Evolutionary conservation across 306 rosid species (phyloP), one percentile per base, ranked within the genome.

Genomic region (Rosa persica): DNA sequence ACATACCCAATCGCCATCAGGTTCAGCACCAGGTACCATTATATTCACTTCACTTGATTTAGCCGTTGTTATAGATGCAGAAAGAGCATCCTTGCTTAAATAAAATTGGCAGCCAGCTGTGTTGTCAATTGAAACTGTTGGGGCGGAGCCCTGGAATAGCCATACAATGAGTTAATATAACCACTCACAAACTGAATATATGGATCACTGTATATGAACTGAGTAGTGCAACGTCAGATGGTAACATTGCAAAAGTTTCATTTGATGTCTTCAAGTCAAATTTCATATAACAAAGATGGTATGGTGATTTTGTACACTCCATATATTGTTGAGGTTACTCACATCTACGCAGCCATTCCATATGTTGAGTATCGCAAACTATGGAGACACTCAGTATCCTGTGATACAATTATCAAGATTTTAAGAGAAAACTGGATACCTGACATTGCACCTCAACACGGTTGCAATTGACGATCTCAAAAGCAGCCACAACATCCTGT

Each of bases 401-500:
- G 4, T 19, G 19, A 84, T 75, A 82, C 12, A 80, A 82, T 36
- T 66, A 48, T 38, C 52, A 23, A 43, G 71, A n/a, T 43, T 71
- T 58, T 57, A 19, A 76, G 44, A 44, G 40, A 44, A 76, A 51
- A 44, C 16, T 22, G 44, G 70, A 52, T 91, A 93, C 98, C 97
- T 96, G 98, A 54, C 99, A 93, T 76, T 96, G 99, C 86, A 90
- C 98, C 87, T 96, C 99, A 79, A 96, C 91, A 72, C 94, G 87
- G 80, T 87, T 93, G 86, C 97, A 88, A 87, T 96, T 96, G 25
- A 96, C 99, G 52, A 96, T 81, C 89, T 96, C 99, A 91, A 67
- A 96, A 78, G 99, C 99, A 83, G 99, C 98, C 83, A 96, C 99
- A 79, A 93, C 99, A 85, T 96, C 98, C 99, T 95, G 86, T 82